Evolutionary conservation across 345 rosid genomes (phyloP), one percentile per base, ranked within the genome.

Genomic region (Brassica cretica): DNA sequence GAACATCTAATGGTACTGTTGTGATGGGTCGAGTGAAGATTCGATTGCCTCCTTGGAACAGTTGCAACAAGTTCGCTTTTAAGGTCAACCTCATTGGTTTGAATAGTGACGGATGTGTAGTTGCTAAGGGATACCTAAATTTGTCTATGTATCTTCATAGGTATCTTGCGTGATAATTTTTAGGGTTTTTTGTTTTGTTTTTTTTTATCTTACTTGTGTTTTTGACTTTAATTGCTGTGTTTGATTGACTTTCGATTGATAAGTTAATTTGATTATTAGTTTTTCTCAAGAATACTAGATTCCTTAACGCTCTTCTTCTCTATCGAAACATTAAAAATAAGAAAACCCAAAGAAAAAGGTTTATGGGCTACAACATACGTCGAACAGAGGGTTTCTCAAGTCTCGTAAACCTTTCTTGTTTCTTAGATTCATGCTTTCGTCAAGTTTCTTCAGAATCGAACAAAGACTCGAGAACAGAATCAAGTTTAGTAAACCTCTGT

Each of bases 11-110:
- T 0, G 74, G 79, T 21, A 32, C 1, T 33, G 14, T 12, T 14
- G 79, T 69, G 69, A 69, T 76, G 61, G 79, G 79, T n/a, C 68
- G 74, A 1, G 74, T 25, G 2, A 76, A 61, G 63, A 21, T 76
- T 19, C 16, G 2, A n/a, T 61, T 76, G 74, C 63, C 68, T 41
- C 49, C 51, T 68, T 32, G 18, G 27, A 41, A 6, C 1, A 59
- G 69, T 11, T 1, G 9, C 41, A 1, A 12, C 8, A 18, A 14
- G 10, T 10, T 64, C 64, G 1, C 2, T 11, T 37, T 11, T 4
- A 16, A 6, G n/a, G 56, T 56, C 8, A 51, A 61, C 6, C 66
- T 74, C 11, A 11, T 66, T 1, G 58, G 11, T 37, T 55, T 66
- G 18, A 74, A 15, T 6, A 25, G 8, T 15, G 58, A 66, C 37